Conservation (phyloP, 169 alveolate species). For the Neospora caninum region DNA sequence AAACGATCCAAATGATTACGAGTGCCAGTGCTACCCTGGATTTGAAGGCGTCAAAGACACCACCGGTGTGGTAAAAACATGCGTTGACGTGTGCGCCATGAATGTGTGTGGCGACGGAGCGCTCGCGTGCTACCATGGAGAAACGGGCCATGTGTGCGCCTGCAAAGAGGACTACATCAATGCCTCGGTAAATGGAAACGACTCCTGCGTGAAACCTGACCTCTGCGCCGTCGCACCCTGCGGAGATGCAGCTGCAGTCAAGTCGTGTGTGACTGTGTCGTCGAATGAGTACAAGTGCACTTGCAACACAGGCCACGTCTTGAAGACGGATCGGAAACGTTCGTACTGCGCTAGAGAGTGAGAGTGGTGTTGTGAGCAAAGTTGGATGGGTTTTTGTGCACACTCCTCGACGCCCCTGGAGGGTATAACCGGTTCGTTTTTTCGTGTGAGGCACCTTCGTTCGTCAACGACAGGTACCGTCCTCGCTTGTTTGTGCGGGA, state of each 20-base stretch:
- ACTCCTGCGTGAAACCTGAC: slow-evolving; percentile 32
- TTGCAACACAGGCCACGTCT: not conserved
- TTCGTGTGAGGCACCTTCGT: too few species aligned
- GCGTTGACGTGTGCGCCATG: slow-evolving; percentile 23
- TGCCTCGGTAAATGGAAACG: not conserved
- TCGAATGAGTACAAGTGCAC: not conserved
- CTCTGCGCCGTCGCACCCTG: slow-evolving; percentile 10
- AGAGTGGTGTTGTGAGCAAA: not conserved
- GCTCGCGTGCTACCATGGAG: slow-evolving; percentile 24
- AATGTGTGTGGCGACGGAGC: slow-evolving; percentile 23
- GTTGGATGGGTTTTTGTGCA: too few species aligned
- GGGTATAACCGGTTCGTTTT: too few species aligned
- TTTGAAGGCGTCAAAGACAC: not conserved
- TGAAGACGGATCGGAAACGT: not conserved
- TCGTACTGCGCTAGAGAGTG: not conserved
- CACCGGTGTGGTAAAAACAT: not conserved
- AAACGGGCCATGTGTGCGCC: not conserved
- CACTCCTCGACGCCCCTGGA: too few species aligned
- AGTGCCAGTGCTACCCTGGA: slow-evolving; percentile 17
- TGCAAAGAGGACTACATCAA: slow-evolving; percentile 1
- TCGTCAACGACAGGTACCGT: too few species aligned
- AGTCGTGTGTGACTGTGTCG: not conserved
- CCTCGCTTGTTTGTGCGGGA: too few species aligned
- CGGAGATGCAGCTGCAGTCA: not conserved
- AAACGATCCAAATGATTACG: not conserved